phyloP scores from a whole-genome alignment of 345 rosid species.

The Eucalyptus coolabah region DNA sequence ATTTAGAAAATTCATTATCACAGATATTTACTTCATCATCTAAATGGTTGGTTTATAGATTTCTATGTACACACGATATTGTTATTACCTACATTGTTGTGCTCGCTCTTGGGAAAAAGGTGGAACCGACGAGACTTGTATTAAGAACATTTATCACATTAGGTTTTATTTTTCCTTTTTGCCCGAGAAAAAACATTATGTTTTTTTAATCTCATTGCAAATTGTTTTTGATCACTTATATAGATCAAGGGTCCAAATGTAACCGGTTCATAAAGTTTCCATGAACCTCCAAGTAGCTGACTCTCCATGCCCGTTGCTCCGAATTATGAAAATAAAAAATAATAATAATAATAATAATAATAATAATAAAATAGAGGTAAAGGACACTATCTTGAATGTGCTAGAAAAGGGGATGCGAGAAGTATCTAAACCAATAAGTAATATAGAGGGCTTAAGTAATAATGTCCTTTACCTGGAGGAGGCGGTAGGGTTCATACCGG shows the following conservation, averaged over 20 bases:
- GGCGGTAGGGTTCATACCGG: too few species aligned
- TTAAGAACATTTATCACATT: neutral
- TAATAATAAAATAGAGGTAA: neutral
- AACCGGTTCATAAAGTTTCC: too few species aligned
- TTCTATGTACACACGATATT: neutral
- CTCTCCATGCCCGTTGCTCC: neutral
- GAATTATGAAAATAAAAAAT: too few species aligned
- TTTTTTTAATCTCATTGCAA: neutral
- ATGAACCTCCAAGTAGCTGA: neutral
- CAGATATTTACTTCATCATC: neutral
- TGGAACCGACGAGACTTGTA: neutral
- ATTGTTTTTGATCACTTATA: neutral
- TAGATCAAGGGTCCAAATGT: fast-evolving
- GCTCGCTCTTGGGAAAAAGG: neutral
- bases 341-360: too few species aligned
- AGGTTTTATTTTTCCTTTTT: too few species aligned
- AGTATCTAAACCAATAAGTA: too few species aligned
- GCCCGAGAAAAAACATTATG: too few species aligned
- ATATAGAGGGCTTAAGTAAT: too few species aligned
- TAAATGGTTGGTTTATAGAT: neutral
- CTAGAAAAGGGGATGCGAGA: too few species aligned
- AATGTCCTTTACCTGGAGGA: too few species aligned
- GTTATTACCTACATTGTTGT: neutral
- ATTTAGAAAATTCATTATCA: too few species aligned
- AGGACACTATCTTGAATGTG: too few species aligned